Evolutionary conservation across 2,329 filamentous ascomycete genomes (phyloP).

Genomic region (Cercospora sojina): DNA sequence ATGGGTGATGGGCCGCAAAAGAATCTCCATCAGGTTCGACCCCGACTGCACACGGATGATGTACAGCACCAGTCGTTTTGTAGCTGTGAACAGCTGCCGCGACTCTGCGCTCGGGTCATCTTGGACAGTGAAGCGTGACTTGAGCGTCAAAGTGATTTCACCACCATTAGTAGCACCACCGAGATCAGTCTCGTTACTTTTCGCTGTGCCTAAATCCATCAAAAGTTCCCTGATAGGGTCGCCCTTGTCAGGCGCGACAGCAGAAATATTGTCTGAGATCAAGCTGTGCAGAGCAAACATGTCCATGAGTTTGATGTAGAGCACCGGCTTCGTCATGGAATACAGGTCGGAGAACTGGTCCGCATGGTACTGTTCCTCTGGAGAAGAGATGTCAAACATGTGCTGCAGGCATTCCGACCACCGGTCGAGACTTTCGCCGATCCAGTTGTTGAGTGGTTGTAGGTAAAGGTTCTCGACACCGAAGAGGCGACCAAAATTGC

Average conservation of each 20-base stretch:
- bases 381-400: slow-evolving; percentile 78
- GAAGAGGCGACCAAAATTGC: slow-evolving; percentile 82
- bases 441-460: slow-evolving; percentile 89
- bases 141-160: slow-evolving; percentile 39
- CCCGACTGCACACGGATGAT: slow-evolving; percentile 96
- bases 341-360: slow-evolving; percentile 99
- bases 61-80: slow-evolving; percentile 93
- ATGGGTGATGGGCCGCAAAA: slow-evolving; percentile 80
- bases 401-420: slow-evolving; percentile 72
- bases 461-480: slow-evolving; percentile 94
- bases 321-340: slow-evolving; percentile 88
- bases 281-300: slow-evolving; percentile 95
- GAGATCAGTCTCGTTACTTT: slow-evolving; percentile 86
- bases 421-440: slow-evolving; percentile 79
- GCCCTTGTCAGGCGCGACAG: slow-evolving; percentile 75
- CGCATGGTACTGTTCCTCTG: slow-evolving; percentile 92
- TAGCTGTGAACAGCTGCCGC: slow-evolving; percentile 95
- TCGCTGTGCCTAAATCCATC: slow-evolving; percentile 89
- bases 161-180: slow-evolving; percentile 35
- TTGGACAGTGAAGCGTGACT: slow-evolving; percentile 38
- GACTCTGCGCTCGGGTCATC: slow-evolving; percentile 85
- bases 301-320: slow-evolving; percentile 99
- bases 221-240: slow-evolving; percentile 89
- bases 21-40: slow-evolving; percentile 86
- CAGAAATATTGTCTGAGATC: slow-evolving; percentile 73